These are phyloP conservation scores for Gastroboletus turbinatus DNA, from an alignment of 1,284 basidiomycete species.

Conservation along the genomic window DNA sequence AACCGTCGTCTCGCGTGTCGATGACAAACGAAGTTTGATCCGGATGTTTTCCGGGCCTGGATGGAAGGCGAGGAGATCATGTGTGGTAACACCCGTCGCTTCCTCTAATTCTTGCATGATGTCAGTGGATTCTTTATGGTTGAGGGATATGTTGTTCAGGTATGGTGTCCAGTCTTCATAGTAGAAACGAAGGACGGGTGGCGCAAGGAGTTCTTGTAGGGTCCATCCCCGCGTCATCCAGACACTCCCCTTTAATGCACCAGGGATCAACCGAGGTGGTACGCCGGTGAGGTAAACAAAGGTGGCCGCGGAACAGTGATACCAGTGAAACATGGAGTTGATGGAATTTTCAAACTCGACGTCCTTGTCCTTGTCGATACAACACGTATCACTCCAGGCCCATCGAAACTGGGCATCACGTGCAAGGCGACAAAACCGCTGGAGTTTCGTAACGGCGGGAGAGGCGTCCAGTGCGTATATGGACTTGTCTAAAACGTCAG, in stretches of 20 bases:
- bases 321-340: conserved; percentile 30
- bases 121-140: conserved; percentile 17
- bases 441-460: conserved; percentile 14
- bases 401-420: conserved; percentile 14
- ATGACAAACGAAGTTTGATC: conserved; percentile 25
- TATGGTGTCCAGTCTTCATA: conserved; percentile 27
- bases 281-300: conserved; percentile 24
- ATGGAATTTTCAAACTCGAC: conserved; percentile 24
- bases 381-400: conserved; percentile 31
- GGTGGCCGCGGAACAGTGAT: conserved; percentile 14
- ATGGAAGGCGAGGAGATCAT: conserved; percentile 13
- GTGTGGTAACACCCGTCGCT: conserved; percentile 7
- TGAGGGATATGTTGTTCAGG: conserved; percentile 11
- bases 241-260: conserved; percentile 11
- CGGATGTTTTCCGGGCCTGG: conserved; percentile 13
- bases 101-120: conserved; percentile 23
- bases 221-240: conserved; percentile 32
- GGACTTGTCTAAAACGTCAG: conserved; percentile 16
- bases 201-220: conserved; percentile 28
- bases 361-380: conserved; percentile 26
- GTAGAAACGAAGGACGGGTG: conserved; percentile 25
- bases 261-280: conserved; percentile 6
- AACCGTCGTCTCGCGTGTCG: conserved; percentile 22
- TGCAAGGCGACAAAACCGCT: conserved; percentile 18
- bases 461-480: conserved; percentile 14